Evolutionary conservation across 2,329 filamentous ascomycete genomes (phyloP).

Genomic region (Trichoderma citrinoviride): DNA sequence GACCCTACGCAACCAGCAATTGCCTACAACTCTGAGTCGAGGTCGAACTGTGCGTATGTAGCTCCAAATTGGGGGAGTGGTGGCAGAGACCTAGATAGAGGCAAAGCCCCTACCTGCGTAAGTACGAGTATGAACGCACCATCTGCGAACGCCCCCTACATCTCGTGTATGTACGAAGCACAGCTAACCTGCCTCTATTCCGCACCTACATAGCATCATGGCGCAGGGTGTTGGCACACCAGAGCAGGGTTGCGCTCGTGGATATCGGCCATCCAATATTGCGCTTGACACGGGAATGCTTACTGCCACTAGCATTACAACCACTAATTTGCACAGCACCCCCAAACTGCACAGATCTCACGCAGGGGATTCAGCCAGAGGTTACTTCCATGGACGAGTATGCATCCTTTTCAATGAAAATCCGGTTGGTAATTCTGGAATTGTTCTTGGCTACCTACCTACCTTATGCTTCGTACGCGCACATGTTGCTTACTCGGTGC

Average conservation of each 20-base stretch:
- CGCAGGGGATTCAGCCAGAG: background rate
- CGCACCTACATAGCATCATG: background rate
- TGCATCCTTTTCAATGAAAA: too few relatives aligned
- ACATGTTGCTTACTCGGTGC: background rate
- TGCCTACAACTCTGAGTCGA: too few relatives aligned
- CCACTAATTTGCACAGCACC: background rate
- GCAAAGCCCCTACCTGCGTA: too few relatives aligned
- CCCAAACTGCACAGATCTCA: background rate
- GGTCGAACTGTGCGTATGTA: too few relatives aligned
- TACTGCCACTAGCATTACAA: background rate
- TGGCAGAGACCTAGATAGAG: too few relatives aligned
- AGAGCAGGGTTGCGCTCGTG: background rate
- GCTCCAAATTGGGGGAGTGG: too few relatives aligned
- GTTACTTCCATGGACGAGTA: background rate
- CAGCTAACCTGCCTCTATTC: too few relatives aligned
- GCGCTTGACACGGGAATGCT: background rate
- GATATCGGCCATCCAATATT: background rate
- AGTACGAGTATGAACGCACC: background rate
- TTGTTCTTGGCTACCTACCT: background rate
- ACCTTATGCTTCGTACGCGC: background rate
- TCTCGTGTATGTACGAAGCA: too few relatives aligned
- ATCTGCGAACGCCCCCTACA: background rate
- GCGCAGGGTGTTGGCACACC: background rate
- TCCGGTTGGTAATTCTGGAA: background rate
- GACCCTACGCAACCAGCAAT: background rate